Evolutionary conservation across 371 early-diverging fungal genomes (phyloP).

Genomic region (Blakeslea trispora): DNA sequence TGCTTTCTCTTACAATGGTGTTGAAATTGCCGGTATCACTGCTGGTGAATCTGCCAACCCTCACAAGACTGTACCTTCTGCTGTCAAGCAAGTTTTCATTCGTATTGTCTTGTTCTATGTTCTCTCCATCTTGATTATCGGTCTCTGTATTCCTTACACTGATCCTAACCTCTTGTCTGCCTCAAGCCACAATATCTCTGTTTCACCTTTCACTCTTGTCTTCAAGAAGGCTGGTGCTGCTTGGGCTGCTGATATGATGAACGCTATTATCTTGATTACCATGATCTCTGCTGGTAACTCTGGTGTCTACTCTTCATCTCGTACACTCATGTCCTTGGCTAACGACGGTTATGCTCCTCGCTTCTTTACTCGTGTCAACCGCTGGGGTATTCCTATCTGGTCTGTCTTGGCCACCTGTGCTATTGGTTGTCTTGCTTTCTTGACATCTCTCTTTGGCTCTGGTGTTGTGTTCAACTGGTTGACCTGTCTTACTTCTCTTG

Average conservation of each 20-base stretch:
- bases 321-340: constrained; percentile 72
- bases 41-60: constrained; percentile 76
- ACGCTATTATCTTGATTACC: constrained; percentile 75
- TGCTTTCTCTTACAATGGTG: constrained; percentile 86
- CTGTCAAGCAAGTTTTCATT: constrained; percentile 74
- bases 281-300: constrained; percentile 82
- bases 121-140: constrained; percentile 72
- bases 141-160: constrained; percentile 70
- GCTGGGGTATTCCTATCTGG: constrained; percentile 67
- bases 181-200: constrained; percentile 38
- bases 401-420: constrained; percentile 59
- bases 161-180: constrained; percentile 55
- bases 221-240: constrained; percentile 68
- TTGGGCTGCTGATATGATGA: constrained; percentile 75
- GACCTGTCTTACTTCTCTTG: constrained; percentile 69
- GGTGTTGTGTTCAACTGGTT: constrained; percentile 78
- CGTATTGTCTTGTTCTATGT: constrained; percentile 78
- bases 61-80: constrained; percentile 71
- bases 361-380: constrained; percentile 59
- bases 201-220: constrained; percentile 76
- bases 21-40: constrained; percentile 77
- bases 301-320: constrained; percentile 75
- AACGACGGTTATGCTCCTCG: constrained; percentile 70
- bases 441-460: constrained; percentile 55
- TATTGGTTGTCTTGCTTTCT: constrained; percentile 64